phyloP scores from a whole-genome alignment of 2,329 filamentous ascomycete species.

The Curvularia hawaiiensis region DNA sequence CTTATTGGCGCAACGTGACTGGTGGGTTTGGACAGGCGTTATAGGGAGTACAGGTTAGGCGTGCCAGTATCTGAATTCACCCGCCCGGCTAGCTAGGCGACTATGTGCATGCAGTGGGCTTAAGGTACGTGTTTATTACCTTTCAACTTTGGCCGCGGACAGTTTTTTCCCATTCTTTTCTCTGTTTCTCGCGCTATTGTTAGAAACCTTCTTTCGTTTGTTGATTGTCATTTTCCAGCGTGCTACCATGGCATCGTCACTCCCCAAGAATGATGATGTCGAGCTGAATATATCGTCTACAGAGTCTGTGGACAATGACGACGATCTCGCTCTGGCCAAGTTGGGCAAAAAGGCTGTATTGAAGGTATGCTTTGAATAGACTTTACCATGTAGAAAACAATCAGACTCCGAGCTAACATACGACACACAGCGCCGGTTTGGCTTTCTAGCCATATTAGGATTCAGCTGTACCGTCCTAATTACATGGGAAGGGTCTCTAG shows the following conservation, averaged over 20 bases:
- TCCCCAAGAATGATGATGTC: conserved; percentile 17
- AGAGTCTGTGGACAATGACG: conserved; percentile 18
- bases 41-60: not conserved
- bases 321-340: conserved; percentile 26
- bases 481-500: conserved; percentile 36
- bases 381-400: not conserved
- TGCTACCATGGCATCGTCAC: conserved; percentile 17
- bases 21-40: conserved; percentile 7
- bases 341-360: conserved; percentile 33
- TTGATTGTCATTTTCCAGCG: not conserved
- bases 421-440: conserved; percentile 31
- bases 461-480: conserved; percentile 37
- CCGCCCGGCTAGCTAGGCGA: conserved; percentile 8
- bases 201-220: not conserved
- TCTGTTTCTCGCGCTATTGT: not conserved
- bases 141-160: conserved; percentile 3
- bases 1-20: conserved; percentile 5
- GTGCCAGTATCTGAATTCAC: conserved; percentile 4
- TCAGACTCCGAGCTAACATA: not conserved
- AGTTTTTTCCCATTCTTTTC: not conserved
- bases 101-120: conserved; percentile 3
- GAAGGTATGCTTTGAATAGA: conserved; percentile 17
- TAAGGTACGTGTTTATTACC: conserved; percentile 7
- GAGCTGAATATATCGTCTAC: conserved; percentile 17
- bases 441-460: conserved; percentile 34